phyloP scores from a whole-genome alignment of 1,284 basidiomycete species.

The Macrocystidia cucumis region DNA sequence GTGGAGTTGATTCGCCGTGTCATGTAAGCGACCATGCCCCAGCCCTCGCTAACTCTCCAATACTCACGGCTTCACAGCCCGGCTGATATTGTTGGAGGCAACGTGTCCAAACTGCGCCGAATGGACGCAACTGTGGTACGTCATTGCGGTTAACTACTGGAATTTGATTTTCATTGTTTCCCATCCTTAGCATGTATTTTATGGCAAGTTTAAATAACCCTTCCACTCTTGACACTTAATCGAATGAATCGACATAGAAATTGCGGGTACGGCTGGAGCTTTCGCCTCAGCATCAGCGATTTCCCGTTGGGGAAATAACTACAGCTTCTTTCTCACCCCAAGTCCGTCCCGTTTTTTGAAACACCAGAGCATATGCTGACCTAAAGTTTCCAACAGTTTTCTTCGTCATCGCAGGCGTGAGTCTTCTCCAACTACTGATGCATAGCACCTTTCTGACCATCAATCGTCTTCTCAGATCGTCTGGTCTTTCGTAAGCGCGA shows the following conservation, averaged over 20 bases:
- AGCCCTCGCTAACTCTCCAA: not conserved
- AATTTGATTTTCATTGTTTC: not conserved
- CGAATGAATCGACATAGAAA: no score
- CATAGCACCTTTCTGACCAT: not conserved
- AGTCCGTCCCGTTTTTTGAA: conserved; percentile 6
- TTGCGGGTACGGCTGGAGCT: conserved; percentile 21
- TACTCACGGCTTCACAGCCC: conserved; percentile 13
- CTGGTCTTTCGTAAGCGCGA: conserved; percentile 18
- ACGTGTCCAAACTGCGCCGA: conserved; percentile 20
- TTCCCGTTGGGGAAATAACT: conserved; percentile 22
- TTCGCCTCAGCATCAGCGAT: conserved; percentile 22
- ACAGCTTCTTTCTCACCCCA: conserved; percentile 23
- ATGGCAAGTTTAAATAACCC: conserved; percentile 8
- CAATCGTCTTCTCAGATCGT: conserved; percentile 4
- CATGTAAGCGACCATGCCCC: conserved; percentile 13
- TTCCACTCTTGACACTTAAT: not conserved
- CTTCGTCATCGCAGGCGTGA: conserved; percentile 16
- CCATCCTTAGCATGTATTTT: conserved; percentile 19
- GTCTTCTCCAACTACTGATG: not conserved
- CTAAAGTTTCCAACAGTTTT: conserved; percentile 11
- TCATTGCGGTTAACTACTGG: not conserved
- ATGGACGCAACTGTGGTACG: conserved; percentile 22
- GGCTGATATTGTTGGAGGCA: conserved; percentile 23
- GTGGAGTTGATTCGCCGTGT: conserved; percentile 25
- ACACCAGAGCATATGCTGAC: no score